phyloP scores from a whole-genome alignment of 2,329 filamentous ascomycete genomes.

The Pyricularia sp. region DNA sequence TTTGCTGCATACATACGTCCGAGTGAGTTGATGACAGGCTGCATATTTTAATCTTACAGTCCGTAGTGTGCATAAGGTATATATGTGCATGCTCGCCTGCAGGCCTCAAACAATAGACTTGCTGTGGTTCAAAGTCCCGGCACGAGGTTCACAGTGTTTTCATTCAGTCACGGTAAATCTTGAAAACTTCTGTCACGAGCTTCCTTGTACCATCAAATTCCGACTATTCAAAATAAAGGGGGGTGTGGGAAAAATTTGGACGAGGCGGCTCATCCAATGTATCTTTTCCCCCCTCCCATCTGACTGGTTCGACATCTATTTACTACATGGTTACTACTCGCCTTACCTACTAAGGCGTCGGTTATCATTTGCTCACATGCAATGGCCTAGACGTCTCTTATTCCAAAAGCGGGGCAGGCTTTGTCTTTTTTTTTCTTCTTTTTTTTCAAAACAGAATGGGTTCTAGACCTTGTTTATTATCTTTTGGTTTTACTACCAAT shows the following conservation, averaged over 20 bases:
- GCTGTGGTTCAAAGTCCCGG: neutral
- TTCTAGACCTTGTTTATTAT: neutral
- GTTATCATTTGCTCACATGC: neutral
- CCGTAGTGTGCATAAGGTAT: neutral
- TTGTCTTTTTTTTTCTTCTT: no score
- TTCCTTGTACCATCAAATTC: neutral
- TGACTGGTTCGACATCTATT: neutral
- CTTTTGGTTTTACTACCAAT: neutral
- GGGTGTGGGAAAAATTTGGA: neutral
- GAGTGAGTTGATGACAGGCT: neutral
- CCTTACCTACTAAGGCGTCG: neutral
- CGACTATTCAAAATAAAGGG: neutral
- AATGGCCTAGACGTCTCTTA: neutral
- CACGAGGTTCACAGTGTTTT: neutral
- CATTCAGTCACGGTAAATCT: no score
- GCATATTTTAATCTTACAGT: neutral
- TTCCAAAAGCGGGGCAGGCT: neutral
- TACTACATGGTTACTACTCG: neutral
- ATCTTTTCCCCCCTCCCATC: neutral
- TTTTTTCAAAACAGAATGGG: neutral
- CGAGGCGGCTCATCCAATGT: neutral
- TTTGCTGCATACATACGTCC: neutral
- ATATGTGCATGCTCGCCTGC: neutral
- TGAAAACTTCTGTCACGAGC: neutral
- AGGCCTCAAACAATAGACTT: neutral